These are phyloP conservation scores for Dictyostelium brefeldianum DNA, from an alignment of 78 protist genomes.

Conservation along the genomic window DNA sequence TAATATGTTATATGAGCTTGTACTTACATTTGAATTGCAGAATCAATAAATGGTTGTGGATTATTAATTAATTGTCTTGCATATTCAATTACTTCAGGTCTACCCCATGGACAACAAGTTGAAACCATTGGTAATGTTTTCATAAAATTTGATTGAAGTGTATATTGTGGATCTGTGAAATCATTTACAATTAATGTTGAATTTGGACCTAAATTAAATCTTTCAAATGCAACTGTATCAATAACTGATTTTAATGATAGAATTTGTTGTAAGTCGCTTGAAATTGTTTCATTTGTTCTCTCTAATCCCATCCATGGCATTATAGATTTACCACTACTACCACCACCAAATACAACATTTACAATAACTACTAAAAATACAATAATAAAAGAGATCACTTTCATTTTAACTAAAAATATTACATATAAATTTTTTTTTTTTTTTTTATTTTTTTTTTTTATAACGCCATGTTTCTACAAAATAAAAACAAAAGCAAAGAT, in stretches of 20 bases:
- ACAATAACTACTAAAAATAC: too few species aligned
- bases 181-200: slow-evolving; percentile 70
- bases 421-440: too few species aligned
- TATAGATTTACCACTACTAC: neutral
- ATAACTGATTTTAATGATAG: neutral
- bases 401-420: too few species aligned
- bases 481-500: too few species aligned
- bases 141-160: neutral
- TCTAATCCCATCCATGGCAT: slow-evolving; percentile 88
- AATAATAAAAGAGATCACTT: too few species aligned
- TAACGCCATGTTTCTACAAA: too few species aligned
- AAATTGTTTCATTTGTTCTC: slow-evolving; percentile 72
- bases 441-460: too few species aligned
- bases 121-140: slow-evolving; percentile 53
- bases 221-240: slow-evolving; percentile 53
- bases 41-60: slow-evolving; percentile 81
- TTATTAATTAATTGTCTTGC: slow-evolving; percentile 59
- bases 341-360: too few species aligned
- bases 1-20: neutral
- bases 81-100: slow-evolving; percentile 69
- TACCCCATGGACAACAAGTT: slow-evolving; percentile 77
- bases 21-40: slow-evolving; percentile 29
- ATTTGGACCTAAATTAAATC: slow-evolving; percentile 79
- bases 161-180: slow-evolving; percentile 51
- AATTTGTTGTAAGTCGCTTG: slow-evolving; percentile 70